Evolutionary conservation across 2,329 filamentous ascomycete species (phyloP), one percentile per base, ranked within the genome.

Genomic region (Aspergillus pseudotamarii): DNA sequence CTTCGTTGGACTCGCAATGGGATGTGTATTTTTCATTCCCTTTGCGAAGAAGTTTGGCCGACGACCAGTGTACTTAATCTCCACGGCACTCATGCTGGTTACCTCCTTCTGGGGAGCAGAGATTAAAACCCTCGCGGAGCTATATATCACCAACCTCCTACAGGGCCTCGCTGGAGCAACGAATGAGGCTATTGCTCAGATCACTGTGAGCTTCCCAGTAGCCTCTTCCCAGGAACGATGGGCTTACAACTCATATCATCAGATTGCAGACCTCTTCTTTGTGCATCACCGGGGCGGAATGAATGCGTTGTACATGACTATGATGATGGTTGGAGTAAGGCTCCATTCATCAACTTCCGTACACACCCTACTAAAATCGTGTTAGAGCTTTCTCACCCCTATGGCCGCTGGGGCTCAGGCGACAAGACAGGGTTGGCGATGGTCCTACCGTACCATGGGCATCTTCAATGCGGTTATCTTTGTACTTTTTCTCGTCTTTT

Each of bases 271-370:
- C 66, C 62, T 85, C 19, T 84, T 83, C 70, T 84, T 83, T 62
- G 76, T 84, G 6, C 82, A 84, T 62, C 78, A 84, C 56, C 77
- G 80, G n/a, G 83, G 80, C 0, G 75, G 77, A 3, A 83, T 83
- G 80, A 86, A 86, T 66, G 77, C 75, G 1, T 75, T 83, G 8
- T 86, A 84, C 63, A 75, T 85, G 67, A 79, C 75, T 63, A 75
- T 79, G 45, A 70, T 76, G 26, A 77, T 73, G 67, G 69, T 75
- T 62, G 73, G 77, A 23, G 76, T 78, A 36, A 74, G 76, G 61
- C 62, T 80, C 21, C 23, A 4, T 46, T 23, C 30, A 59, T 30
- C 9, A 1, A 41, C 23, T 34, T 30, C 14, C 14, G 32, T 19
- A 38, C n/a, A 11, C 9, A n/a, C 14, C 4, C 6, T 12, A 2